Percentiles rank a stretch among this genome's conserved stretches.
Evolutionary conservation across 306 rosid genomes (phyloP).

Genomic region (Canavalia ensiformis): DNA sequence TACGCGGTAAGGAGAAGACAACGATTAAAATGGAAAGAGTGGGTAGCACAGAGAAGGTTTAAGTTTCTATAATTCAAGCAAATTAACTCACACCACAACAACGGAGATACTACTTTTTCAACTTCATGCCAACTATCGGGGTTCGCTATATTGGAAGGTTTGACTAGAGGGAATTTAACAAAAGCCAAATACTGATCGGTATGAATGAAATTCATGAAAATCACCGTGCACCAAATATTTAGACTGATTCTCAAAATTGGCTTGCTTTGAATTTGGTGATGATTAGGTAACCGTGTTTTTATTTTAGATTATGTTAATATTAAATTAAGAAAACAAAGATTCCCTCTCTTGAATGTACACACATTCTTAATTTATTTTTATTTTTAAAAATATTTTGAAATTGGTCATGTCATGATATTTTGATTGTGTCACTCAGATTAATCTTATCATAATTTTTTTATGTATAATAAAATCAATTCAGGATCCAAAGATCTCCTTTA

Average conservation of each 20-base stretch:
- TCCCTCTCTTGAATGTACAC: neutral
- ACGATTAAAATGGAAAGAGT: constrained; percentile 16
- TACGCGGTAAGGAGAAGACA: neutral
- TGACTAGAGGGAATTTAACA: neutral
- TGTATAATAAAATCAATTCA: neutral
- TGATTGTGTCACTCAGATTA: constrained; percentile 5
- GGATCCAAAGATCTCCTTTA: neutral
- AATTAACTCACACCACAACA: neutral
- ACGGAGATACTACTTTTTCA: neutral
- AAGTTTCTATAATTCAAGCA: neutral
- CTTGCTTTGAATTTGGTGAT: neutral
- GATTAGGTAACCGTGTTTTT: neutral
- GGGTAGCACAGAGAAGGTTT: neutral
- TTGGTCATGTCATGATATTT: constrained; percentile 20
- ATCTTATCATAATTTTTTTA: neutral
- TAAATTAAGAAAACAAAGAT: neutral
- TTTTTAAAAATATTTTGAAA: neutral
- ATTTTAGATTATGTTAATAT: constrained; percentile 5
- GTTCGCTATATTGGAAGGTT: neutral
- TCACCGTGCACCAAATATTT: no score
- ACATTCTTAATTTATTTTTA: neutral
- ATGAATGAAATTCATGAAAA: no score
- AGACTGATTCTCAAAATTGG: neutral
- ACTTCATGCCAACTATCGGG: neutral
- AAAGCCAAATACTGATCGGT: no score